Percentiles rank a stretch among this genome's conserved stretches.
These are phyloP conservation scores for Pestalotiopsis fici DNA, from an alignment of 2,329 filamentous ascomycete genomes.

Conservation along the genomic window DNA sequence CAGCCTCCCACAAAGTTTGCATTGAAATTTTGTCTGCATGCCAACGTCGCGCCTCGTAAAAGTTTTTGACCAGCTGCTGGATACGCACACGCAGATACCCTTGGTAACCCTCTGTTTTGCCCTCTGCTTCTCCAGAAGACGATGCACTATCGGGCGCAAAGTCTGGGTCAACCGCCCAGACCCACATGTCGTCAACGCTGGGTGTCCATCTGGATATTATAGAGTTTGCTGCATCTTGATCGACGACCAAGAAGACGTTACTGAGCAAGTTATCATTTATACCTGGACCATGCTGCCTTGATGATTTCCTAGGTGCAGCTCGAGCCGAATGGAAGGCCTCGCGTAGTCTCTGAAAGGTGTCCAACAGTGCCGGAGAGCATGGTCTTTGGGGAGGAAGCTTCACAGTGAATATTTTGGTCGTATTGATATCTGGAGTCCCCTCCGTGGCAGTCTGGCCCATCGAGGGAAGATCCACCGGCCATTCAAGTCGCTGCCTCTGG, in stretches of 20 bases:
- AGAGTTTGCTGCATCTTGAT: neutral
- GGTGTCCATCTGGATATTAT: neutral
- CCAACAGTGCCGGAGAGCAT: no score
- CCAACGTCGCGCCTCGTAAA: neutral
- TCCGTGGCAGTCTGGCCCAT: neutral
- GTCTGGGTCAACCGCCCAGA: constrained; percentile 7
- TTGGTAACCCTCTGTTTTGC: neutral
- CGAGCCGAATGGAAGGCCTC: neutral
- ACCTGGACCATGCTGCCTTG: neutral
- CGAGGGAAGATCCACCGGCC: neutral
- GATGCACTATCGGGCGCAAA: neutral
- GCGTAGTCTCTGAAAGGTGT: neutral
- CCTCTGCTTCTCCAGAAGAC: neutral
- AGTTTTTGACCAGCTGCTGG: constrained; percentile 9
- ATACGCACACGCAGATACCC: neutral
- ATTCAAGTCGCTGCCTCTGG: neutral
- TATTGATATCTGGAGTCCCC: neutral
- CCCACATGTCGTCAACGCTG: constrained; percentile 1
- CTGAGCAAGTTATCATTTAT: neutral
- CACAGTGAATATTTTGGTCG: no score
- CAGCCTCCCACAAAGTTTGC: neutral
- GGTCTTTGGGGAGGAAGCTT: no score
- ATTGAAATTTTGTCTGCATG: neutral
- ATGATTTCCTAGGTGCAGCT: neutral
- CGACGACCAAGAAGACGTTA: neutral